A percentile compares a stretch with the other conserved stretches of the same genome.
These are phyloP conservation scores for Vinca major DNA, from an alignment of 305 asterid genomes.

Conservation along the genomic window DNA sequence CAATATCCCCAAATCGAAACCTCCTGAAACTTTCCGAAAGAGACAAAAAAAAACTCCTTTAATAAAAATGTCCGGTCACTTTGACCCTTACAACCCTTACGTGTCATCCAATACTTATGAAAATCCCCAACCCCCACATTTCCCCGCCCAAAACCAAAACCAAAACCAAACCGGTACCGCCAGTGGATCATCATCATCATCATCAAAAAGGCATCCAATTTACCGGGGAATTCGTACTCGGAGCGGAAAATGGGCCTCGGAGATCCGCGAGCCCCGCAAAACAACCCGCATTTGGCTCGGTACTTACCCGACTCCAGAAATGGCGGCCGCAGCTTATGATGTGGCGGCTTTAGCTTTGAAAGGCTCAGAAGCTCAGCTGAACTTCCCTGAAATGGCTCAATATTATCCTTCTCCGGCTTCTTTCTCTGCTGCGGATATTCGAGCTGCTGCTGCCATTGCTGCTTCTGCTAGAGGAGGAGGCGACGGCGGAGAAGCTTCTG, in stretches of 20 bases:
- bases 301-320: slow-evolving; percentile 48
- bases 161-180: neutral
- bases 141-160: neutral
- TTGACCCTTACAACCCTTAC: slow-evolving; percentile 4
- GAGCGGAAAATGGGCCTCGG: slow-evolving; percentile 59
- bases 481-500: neutral
- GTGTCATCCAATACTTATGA: neutral
- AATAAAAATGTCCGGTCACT: neutral
- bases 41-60: too few species aligned
- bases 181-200: neutral
- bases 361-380: slow-evolving; percentile 35
- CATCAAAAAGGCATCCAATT: slow-evolving; percentile 35
- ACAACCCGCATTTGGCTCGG: slow-evolving; percentile 66
- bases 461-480: slow-evolving; percentile 26
- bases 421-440: slow-evolving; percentile 40
- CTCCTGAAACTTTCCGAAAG: neutral
- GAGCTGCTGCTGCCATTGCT: slow-evolving; percentile 39
- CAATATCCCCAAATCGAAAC: neutral
- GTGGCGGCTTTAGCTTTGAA: slow-evolving; percentile 54
- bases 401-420: slow-evolving; percentile 40
- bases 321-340: slow-evolving; percentile 71
- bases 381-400: slow-evolving; percentile 38
- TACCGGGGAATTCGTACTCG: slow-evolving; percentile 47
- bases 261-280: slow-evolving; percentile 55
- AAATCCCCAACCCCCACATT: slow-evolving; percentile 5